Evolutionary conservation across 345 rosid genomes (phyloP).

Genomic region (Euclidium syriacum): DNA sequence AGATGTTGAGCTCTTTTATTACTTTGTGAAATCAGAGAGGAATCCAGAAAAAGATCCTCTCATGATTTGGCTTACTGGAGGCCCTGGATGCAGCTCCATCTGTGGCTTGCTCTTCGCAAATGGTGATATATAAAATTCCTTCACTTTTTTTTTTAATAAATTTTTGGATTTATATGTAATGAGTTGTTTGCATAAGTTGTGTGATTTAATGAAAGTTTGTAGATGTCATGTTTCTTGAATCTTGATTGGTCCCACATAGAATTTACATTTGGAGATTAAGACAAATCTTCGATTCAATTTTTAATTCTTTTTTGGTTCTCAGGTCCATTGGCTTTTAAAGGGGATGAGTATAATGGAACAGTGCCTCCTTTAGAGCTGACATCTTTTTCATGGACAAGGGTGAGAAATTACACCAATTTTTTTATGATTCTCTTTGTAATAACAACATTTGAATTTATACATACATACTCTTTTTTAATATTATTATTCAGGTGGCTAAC

Average conservation of each 20-base stretch:
- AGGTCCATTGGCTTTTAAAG: constrained; percentile 66
- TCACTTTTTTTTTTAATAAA: too few relatives aligned
- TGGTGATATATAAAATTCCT: constrained; percentile 26
- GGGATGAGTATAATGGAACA: constrained; percentile 57
- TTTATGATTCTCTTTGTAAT: background rate
- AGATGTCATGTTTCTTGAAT: background rate
- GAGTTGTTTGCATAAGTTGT: background rate
- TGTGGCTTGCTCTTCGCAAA: constrained; percentile 45
- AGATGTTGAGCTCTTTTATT: constrained; percentile 52
- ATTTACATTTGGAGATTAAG: background rate
- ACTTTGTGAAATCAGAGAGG: constrained; percentile 57
- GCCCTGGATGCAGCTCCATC: constrained; percentile 66
- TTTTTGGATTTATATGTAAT: background rate
- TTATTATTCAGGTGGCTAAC: constrained; percentile 54
- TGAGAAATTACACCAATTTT: background rate
- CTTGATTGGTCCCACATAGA: background rate
- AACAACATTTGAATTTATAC: background rate
- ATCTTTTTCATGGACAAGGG: constrained; percentile 73
- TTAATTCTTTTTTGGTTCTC: background rate
- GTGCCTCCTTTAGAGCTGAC: constrained; percentile 54
- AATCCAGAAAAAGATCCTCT: constrained; percentile 47
- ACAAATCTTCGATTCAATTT: background rate
- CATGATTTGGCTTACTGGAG: constrained; percentile 73
- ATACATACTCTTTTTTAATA: background rate
- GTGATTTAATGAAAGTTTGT: background rate